Evolutionary conservation across 306 rosid genomes (phyloP).

Genomic region (Citrullus colocynthis): DNA sequence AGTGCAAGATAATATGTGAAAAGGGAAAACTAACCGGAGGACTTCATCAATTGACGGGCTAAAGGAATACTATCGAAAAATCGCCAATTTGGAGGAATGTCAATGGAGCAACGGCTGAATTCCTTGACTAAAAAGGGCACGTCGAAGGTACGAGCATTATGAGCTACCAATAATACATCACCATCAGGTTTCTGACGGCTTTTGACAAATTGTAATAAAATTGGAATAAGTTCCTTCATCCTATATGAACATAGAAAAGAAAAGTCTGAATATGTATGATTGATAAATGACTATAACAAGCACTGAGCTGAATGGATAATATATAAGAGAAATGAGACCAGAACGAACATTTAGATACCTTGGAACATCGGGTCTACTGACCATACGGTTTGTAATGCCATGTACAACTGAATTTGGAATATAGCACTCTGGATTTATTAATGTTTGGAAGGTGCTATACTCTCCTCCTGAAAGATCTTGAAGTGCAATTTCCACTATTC

Average conservation of each 20-base stretch:
- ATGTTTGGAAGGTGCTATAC: constrained; percentile 78
- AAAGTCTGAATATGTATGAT: neutral
- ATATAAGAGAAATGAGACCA: constrained; percentile 1
- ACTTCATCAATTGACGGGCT: constrained; percentile 56
- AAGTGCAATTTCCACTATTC: constrained; percentile 71
- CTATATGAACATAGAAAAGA: constrained; percentile 23
- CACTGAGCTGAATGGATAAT: neutral
- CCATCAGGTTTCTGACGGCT: constrained; percentile 80
- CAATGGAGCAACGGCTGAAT: constrained; percentile 43
- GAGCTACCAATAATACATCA: constrained; percentile 50
- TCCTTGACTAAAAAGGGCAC: constrained; percentile 66
- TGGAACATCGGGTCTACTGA: constrained; percentile 51
- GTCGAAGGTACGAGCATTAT: constrained; percentile 73
- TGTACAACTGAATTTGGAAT: constrained; percentile 45
- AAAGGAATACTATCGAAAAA: constrained; percentile 48
- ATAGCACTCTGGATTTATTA: constrained; percentile 59
- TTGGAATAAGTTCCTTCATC: constrained; percentile 71
- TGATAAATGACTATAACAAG: neutral
- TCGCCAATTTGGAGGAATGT: constrained; percentile 57
- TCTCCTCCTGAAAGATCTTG: constrained; percentile 78
- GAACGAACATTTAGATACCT: constrained; percentile 40
- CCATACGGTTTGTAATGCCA: constrained; percentile 52
- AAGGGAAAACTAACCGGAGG: constrained; percentile 31
- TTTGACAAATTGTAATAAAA: constrained; percentile 39
- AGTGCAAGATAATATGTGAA: neutral